Conservation (phyloP, 176 grass and related monocot genomes). For the Chrysopogon serrulatus region DNA sequence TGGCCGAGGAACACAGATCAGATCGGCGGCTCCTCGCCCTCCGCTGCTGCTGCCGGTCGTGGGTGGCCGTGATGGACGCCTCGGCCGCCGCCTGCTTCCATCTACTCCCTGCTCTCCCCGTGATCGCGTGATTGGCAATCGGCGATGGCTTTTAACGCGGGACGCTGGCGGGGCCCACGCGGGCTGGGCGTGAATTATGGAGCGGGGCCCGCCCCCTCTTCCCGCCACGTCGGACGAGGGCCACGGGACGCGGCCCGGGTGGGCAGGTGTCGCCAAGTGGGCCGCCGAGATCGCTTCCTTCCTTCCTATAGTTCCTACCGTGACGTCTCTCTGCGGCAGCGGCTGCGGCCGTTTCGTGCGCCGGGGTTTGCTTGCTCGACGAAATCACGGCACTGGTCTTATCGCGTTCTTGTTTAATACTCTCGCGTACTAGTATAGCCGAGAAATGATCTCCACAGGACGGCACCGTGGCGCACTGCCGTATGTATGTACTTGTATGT, state of each 20-base stretch:
- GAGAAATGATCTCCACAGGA: not conserved
- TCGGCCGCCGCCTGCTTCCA: not conserved
- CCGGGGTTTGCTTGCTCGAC: conserved; percentile 16
- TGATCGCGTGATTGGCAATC: not conserved
- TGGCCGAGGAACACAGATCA: not conserved
- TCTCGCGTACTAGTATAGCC: not conserved
- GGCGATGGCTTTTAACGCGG: conserved; percentile 2
- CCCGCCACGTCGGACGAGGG: conserved; percentile 2
- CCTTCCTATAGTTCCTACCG: not conserved
- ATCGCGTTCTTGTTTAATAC: not conserved
- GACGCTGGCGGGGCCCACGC: not conserved
- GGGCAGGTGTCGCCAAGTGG: not conserved
- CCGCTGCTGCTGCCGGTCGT: not conserved
- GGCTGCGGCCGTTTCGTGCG: conserved; percentile 5
- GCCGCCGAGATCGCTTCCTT: not conserved
- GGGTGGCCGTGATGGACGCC: not conserved
- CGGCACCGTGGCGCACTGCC: not conserved
- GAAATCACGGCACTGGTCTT: not conserved
- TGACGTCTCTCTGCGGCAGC: not conserved
- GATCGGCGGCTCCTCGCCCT: not conserved
- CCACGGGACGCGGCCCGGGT: not conserved
- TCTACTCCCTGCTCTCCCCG: not conserved
- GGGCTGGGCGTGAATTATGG: conserved; percentile 9
- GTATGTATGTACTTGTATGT: not conserved
- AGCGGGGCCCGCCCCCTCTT: not conserved